Evolutionary conservation across 306 rosid genomes (phyloP).

Genomic region (Lathyrus aphaca): DNA sequence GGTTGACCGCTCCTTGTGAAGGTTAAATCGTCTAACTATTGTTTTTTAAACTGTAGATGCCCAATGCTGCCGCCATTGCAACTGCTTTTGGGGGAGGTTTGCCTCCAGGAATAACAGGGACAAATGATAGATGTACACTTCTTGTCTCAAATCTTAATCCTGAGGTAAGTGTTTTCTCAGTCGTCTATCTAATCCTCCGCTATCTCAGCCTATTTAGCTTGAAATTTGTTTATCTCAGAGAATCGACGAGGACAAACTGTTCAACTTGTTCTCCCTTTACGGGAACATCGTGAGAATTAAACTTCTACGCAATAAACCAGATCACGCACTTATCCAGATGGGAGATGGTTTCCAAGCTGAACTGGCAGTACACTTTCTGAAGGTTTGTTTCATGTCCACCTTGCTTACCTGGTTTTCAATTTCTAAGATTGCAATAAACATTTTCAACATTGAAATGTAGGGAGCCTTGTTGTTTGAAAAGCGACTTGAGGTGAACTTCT

Average conservation of each 20-base stretch:
- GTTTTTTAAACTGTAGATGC: constrained; percentile 61
- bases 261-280: constrained; percentile 92
- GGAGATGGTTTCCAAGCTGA: constrained; percentile 99
- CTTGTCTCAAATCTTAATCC: constrained; percentile 92
- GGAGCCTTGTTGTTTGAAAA: constrained; percentile 91
- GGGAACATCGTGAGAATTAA: constrained; percentile 95
- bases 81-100: constrained; percentile 95
- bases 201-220: not conserved
- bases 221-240: constrained; percentile 63
- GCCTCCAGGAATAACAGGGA: constrained; percentile 96
- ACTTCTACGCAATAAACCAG: constrained; percentile 95
- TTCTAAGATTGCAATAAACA: constrained; percentile 3
- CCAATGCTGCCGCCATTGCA: constrained; percentile 88
- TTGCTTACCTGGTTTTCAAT: not conserved
- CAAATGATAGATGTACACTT: constrained; percentile 96
- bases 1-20: not conserved
- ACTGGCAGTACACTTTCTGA: constrained; percentile 91
- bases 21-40: not conserved
- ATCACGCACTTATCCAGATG: constrained; percentile 98
- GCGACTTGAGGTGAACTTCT: constrained; percentile 92
- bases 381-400: constrained; percentile 59
- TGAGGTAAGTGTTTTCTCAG: constrained; percentile 63
- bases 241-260: constrained; percentile 95
- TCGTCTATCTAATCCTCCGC: not conserved
- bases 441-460: constrained; percentile 43